Base-by-base conservation (phyloP, 1,284 basidiomycete genomes). In the Cutaneotrichosporon spelunceum region DNA sequence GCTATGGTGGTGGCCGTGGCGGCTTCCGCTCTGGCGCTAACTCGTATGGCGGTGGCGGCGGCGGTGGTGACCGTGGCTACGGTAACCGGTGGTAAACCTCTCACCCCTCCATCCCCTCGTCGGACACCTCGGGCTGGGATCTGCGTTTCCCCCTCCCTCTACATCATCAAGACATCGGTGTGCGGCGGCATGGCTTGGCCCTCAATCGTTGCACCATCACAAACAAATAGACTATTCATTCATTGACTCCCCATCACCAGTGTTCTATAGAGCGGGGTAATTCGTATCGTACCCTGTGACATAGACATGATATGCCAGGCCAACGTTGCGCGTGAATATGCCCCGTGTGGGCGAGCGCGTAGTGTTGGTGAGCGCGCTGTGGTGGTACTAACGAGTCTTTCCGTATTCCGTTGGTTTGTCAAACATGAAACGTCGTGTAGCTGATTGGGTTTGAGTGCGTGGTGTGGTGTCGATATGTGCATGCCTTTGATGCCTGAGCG, bases 1-100 rank as follows among this genome's bases (percentile, higher is more conserved):
- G 89, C 34, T 67, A 76, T 27, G 70, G 79, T 56, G 74, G 76
- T 55, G 84, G 90, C 73, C 64, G 77, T n/a, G 70, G 77, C 49
- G 67, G 78, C 19, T 66, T 62, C 62, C 67, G 69, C 39, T 60
- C 65, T 3, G 64, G 69, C 44, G 65, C 65, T 39, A 68, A 69
- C 59, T 53, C 42, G 13, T 57, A 44, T 36, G 63, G 71, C 57
- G 66, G 68, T 33, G 65, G 69, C 44, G 66, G 73, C 39, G 68
- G 69, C 48, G 69, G 81, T 39, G 79, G 82, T 49, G 80, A 70
- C 54, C 63, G 74, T 24, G 68, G 72, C 52, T 70, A 71, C 58
- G 73, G 77, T n/a, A 70, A 72, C 24, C 61, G 70, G 36, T 66
- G 71, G 42, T 69, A 72, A 55, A 71, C 24, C 54, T 24, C 44